These are phyloP conservation scores for Clonostachys rhizophaga DNA, from an alignment of 2,329 filamentous ascomycete genomes.

Conservation along the genomic window DNA sequence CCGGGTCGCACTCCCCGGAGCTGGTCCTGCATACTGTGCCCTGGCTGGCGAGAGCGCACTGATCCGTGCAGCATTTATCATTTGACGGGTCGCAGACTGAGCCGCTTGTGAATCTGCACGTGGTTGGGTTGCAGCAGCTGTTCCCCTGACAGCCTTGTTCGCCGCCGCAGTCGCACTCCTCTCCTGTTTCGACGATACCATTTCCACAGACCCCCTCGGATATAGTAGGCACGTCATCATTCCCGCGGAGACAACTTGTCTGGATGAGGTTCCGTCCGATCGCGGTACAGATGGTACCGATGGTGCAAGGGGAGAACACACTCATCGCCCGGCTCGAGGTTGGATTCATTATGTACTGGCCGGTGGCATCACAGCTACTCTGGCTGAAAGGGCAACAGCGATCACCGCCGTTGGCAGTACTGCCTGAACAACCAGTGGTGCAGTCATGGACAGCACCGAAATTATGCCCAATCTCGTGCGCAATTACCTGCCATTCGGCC, in stretches of 20 bases:
- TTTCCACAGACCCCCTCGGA: constrained; percentile 87
- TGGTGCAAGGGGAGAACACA: constrained; percentile 78
- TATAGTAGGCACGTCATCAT: constrained; percentile 77
- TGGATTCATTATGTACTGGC: constrained; percentile 91
- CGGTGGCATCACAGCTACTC: constrained; percentile 66
- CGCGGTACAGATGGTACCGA: constrained; percentile 92
- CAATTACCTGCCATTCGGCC: constrained; percentile 92
- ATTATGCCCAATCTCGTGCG: constrained; percentile 90
- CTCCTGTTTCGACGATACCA: constrained; percentile 92
- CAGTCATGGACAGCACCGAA: constrained; percentile 97
- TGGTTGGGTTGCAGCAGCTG: constrained; percentile 76
- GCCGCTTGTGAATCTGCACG: constrained; percentile 75
- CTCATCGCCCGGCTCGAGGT: constrained; percentile 71
- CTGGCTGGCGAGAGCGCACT: constrained; percentile 63
- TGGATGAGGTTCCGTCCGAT: constrained; percentile 74
- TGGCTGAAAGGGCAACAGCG: constrained; percentile 76
- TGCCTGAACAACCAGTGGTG: constrained; percentile 64
- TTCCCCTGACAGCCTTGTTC: constrained; percentile 66
- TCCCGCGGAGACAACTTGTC: constrained; percentile 68
- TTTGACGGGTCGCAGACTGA: constrained; percentile 79
- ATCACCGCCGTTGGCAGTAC: constrained; percentile 30
- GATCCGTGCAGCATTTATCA: constrained; percentile 71
- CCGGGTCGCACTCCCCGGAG: constrained; percentile 77
- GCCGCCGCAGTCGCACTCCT: constrained; percentile 95
- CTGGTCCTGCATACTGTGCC: constrained; percentile 75